phyloP scores from a whole-genome alignment of 148 eudicot species.

The Chenopodium formosanum region DNA sequence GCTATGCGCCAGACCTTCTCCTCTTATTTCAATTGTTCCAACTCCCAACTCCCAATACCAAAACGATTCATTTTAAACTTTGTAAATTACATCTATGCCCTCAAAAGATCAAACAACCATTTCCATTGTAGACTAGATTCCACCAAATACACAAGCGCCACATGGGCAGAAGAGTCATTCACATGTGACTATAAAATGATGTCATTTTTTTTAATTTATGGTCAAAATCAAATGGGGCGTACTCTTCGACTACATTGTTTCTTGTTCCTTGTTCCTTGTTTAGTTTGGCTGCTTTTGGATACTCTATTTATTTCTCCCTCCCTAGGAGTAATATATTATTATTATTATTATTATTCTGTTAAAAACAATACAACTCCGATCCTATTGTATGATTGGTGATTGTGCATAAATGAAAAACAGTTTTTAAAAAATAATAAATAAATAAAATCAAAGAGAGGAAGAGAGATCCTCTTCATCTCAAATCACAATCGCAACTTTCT shows the following conservation, averaged over 20 bases:
- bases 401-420: not conserved
- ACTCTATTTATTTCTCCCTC: not conserved
- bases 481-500: constrained; percentile 19
- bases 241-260: not conserved
- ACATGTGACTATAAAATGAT: constrained; percentile 20
- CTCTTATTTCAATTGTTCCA: not conserved
- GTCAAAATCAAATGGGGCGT: constrained; percentile 21
- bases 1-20: too few relatives aligned
- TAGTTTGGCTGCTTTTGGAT: constrained; percentile 10
- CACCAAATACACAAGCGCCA: not conserved
- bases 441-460: constrained; percentile 6
- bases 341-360: too few relatives aligned
- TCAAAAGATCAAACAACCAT: not conserved
- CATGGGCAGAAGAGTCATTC: constrained; percentile 24
- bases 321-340: too few relatives aligned
- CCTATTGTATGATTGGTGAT: not conserved
- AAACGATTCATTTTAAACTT: too few relatives aligned
- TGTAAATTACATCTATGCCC: constrained; percentile 11
- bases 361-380: too few relatives aligned
- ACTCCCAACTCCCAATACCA: too few relatives aligned
- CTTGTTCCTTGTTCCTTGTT: constrained; percentile 10
- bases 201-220: constrained; percentile 15
- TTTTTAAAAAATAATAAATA: not conserved
- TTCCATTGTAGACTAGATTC: not conserved
- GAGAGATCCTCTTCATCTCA: constrained; percentile 6